Conservation (phyloP, 164 flowering plant genomes). For the Vitis rupestris region DNA sequence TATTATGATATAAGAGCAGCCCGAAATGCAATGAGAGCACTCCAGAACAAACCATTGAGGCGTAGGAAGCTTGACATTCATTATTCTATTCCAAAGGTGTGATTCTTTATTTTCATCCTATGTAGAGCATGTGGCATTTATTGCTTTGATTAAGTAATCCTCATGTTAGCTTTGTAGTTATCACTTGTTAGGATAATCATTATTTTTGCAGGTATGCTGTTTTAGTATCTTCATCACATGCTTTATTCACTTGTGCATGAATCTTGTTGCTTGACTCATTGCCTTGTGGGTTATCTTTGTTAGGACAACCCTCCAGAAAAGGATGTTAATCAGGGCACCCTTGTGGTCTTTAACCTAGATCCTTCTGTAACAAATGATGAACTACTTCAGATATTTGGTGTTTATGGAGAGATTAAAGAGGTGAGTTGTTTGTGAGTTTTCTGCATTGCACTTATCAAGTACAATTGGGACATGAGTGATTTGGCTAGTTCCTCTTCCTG, state of each 20-base stretch:
- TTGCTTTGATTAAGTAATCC: background rate
- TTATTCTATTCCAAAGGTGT: constrained; percentile 67
- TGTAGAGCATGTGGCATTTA: background rate
- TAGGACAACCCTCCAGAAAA: constrained; percentile 71
- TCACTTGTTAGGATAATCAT: background rate
- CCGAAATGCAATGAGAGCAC: constrained; percentile 60
- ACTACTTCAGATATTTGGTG: constrained; percentile 63
- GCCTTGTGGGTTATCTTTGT: constrained; percentile 6
- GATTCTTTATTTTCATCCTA: constrained; percentile 3
- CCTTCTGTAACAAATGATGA: constrained; percentile 68
- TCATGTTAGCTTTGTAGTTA: too few relatives aligned
- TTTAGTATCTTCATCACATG: background rate
- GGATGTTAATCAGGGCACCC: constrained; percentile 63
- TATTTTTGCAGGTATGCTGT: background rate
- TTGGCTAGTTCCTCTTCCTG: background rate
- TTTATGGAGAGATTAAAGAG: constrained; percentile 78
- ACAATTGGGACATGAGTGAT: background rate
- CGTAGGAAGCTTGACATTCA: constrained; percentile 71
- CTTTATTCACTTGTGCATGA: background rate
- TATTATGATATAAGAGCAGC: constrained; percentile 75
- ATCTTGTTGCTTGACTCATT: background rate
- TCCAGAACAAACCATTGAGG: constrained; percentile 63
- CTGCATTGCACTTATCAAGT: background rate
- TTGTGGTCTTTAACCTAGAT: constrained; percentile 64
- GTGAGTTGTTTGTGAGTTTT: constrained; percentile 26